Base-by-base conservation (phyloP, 805 yeast genomes). In the Hanseniaspora taiwanica region DNA sequence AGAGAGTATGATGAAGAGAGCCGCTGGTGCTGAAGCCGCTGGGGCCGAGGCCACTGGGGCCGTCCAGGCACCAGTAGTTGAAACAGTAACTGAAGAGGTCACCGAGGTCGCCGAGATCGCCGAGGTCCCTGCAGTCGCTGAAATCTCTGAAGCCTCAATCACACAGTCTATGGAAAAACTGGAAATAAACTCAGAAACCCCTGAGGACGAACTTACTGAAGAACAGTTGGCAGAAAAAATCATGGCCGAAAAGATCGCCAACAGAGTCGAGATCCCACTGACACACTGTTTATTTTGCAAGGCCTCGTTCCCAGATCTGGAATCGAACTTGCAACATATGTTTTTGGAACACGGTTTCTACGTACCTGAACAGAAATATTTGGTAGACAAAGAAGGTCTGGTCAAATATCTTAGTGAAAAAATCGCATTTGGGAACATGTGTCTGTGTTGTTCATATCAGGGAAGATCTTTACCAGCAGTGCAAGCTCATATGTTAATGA, bases 401-500 rank as follows among this genome's bases (percentile, higher is more conserved):
- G 66, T 91, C 12, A 56, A 61, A 10, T 91, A 91, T 53, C 64
- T 91, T 48, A 80, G 86, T 16, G 97, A 91, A 58, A 91, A 91
- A 60, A 75, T 91, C 44, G 91, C 94, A 17, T 71, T 83, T 39
- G 98, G 98, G 39, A 86, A 86, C 51, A 72, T 87, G 45, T 91
- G 98, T 59, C 64, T 91, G 42, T 73, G 71, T 24, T 91, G 98
- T 58, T 67, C 72, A 35, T 89, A 74, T 56, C 94, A 87, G 64
- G 96, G 96, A 20, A 72, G 76, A 52, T 72, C 81, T 23, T 56
- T 89, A 21, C 93, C 83, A 49, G 83, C 94, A 18, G 91, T 81
- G 2, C 78, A 95, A 53, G 87, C 85, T 21, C 98, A 91, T 57
- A 86, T 91, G 96, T 46, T 69, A 7, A 68, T 80, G 19, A 91